Conservation (phyloP, 2,329 filamentous ascomycete species). For the Xylaria sp. region DNA sequence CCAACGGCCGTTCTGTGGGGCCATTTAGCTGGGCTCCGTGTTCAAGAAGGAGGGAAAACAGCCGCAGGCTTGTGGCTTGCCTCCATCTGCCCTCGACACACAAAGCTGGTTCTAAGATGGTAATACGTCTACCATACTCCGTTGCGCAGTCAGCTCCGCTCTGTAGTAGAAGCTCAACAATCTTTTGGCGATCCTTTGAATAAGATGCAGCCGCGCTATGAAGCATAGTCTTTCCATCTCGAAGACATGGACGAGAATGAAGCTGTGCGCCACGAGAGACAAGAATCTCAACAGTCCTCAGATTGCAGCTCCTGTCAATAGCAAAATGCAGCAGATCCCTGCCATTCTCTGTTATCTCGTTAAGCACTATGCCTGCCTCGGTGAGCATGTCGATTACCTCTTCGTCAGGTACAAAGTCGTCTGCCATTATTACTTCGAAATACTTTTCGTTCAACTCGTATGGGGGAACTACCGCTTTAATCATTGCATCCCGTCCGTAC, state of each 20-base stretch:
- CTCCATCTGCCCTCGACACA: background rate
- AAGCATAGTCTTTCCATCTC: background rate
- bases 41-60: background rate
- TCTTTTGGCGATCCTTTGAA: background rate
- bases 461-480: background rate
- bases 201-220: background rate
- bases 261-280: background rate
- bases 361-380: background rate
- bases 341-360: background rate
- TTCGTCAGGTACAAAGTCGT: background rate
- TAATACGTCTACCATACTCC: background rate
- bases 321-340: background rate
- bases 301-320: background rate
- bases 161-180: background rate
- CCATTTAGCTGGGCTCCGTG: background rate
- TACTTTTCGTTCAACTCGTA: background rate
- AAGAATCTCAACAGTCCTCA: background rate
- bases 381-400: background rate
- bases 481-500: background rate
- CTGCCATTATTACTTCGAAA: too few species aligned
- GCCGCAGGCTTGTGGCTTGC: background rate
- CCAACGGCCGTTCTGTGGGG: background rate
- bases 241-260: background rate
- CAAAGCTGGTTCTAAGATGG: background rate
- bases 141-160: background rate